Conservation (phyloP, 805 yeast genomes). For the Yarrowia alimentaria region DNA sequence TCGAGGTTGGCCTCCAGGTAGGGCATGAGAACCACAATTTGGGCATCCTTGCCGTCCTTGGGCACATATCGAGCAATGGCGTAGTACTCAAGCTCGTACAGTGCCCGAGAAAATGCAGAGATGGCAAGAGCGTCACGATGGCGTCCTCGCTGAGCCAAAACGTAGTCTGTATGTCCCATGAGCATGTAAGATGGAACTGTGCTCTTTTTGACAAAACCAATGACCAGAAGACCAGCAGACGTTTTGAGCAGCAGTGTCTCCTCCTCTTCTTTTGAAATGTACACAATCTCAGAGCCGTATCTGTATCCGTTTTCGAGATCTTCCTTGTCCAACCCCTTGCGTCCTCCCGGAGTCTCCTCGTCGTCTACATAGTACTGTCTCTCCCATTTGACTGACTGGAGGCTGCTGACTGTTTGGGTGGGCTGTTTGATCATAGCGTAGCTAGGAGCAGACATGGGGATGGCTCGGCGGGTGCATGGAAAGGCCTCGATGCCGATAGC, state of each 20-base stretch:
- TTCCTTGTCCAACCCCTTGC: constrained; percentile 41
- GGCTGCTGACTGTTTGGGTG: neutral
- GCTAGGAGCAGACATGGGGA: constrained; percentile 28
- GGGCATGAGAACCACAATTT: constrained; percentile 58
- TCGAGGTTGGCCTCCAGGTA: constrained; percentile 36
- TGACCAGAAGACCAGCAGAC: constrained; percentile 56
- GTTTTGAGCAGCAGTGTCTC: constrained; percentile 46
- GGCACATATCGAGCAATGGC: constrained; percentile 66
- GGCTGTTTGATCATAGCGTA: constrained; percentile 3
- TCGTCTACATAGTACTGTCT: constrained; percentile 33
- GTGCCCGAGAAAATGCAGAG: constrained; percentile 51
- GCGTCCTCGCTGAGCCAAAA: constrained; percentile 47
- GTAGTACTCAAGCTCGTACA: constrained; percentile 47
- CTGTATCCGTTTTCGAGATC: constrained; percentile 59
- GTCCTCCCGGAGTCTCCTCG: constrained; percentile 36
- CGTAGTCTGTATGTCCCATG: constrained; percentile 56
- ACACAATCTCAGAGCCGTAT: constrained; percentile 60
- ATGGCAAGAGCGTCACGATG: constrained; percentile 46
- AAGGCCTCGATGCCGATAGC: constrained; percentile 30
- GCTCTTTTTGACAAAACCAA: constrained; percentile 54
- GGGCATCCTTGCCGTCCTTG: constrained; percentile 35
- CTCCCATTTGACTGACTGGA: constrained; percentile 21
- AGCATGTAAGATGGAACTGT: constrained; percentile 53
- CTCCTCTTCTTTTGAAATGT: constrained; percentile 49
- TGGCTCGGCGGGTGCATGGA: constrained; percentile 32